These are phyloP conservation scores for Spiraea crenata DNA, from an alignment of 331 rosid species.

Conservation along the genomic window DNA sequence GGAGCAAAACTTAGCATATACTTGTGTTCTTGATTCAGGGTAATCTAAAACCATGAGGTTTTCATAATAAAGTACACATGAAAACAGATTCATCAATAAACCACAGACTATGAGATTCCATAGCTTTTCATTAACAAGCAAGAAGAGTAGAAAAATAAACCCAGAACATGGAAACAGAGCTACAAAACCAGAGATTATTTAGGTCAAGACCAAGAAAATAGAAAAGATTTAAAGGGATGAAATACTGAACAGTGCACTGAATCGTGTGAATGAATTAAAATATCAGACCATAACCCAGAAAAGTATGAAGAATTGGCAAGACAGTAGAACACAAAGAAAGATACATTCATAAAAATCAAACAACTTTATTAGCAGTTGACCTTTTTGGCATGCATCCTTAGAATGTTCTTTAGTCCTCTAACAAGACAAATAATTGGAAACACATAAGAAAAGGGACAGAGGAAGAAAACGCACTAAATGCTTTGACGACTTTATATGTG, in stretches of 20 bases:
- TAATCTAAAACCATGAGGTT: too few species aligned
- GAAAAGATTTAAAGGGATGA: neutral
- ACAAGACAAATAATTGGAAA: conserved; percentile 26
- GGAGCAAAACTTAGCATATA: too few species aligned
- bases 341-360: neutral
- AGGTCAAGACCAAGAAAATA: neutral
- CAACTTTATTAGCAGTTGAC: conserved; percentile 57
- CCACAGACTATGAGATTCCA: too few species aligned
- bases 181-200: too few species aligned
- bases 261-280: neutral
- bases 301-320: neutral
- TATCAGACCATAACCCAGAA: neutral
- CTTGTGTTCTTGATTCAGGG: too few species aligned
- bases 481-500: neutral
- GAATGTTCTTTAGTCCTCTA: conserved; percentile 88
- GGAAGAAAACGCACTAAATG: neutral
- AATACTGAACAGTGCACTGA: neutral
- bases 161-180: too few species aligned
- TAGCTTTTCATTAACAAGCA: too few species aligned
- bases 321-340: neutral
- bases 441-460: conserved; percentile 5
- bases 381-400: conserved; percentile 82
- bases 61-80: too few species aligned
- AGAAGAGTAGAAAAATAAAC: too few species aligned
- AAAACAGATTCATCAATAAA: too few species aligned